Base-by-base conservation (phyloP, 2,329 filamentous ascomycete species). In the Clarireedia paspali region DNA sequence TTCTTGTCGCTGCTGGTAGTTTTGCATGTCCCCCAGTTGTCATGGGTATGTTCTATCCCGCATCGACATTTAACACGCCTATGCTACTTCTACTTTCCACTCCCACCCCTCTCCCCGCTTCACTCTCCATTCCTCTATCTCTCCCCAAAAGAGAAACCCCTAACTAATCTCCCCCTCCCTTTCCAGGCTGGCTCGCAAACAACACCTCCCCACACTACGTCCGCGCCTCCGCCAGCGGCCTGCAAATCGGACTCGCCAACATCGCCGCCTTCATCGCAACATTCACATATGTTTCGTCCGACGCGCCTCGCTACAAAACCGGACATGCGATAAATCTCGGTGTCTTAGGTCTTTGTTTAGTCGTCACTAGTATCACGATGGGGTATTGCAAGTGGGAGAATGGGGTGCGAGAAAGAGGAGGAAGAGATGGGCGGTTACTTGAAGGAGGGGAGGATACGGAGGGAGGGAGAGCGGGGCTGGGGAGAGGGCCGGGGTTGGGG, bases 1-100 rank as follows among this genome's bases (percentile, higher is more conserved):
- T 95, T 70, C 75, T 96, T 0, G 90, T 85, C 0, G 91, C 91
- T 0, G 76, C 91, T 58, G 91, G 91, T 1, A 95, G 95, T 63
- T 96, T 95, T 66, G 89, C 91, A 0, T 86, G 83, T 42, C 52
- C 52, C 5, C 52, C 52, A 40, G 14, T 54, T n/a, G 52, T 49
- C 6, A 54, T 54, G 52, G 52, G 52, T 49, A 49, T 4, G 36
- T 14, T 1, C 15, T 7, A 34, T 9, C 14, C 24, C 14, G 20
- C 6, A 7, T 9, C 10, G 5, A 6, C 7, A 10, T 34, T 34
- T 3, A 34, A 3, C 30, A 10, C 9, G 30, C 30, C 30, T 4
- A 34, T 34, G 30, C 30, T 12, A 34, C 9, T 34, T 14, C 30
- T 34, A 0, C 10, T 14, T 34, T 24, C 12, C 1, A 34, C 23